A percentile compares a stretch with the other conserved stretches of the same genome.
Conservation (phyloP, 805 yeast species). For the Spathaspora arborariae region DNA sequence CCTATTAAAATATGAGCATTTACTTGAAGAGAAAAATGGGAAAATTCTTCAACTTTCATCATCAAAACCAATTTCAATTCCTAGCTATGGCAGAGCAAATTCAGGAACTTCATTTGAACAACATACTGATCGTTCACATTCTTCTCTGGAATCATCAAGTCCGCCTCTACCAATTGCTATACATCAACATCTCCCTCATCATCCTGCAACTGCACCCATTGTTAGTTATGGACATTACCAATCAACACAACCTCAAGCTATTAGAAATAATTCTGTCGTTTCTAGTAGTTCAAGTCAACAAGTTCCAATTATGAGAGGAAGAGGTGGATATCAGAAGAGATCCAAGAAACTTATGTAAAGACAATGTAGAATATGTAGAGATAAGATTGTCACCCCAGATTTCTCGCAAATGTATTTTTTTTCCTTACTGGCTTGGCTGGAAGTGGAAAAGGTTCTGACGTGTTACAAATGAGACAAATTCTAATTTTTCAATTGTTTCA, state of each 20-base stretch:
- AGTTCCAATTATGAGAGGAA: slow-evolving; percentile 36
- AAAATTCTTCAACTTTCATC: slow-evolving; percentile 31
- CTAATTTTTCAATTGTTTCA: not conserved
- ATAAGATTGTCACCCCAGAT: not conserved
- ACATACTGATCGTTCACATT: slow-evolving; percentile 7
- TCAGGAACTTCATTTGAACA: slow-evolving; percentile 4
- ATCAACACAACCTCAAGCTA: not conserved
- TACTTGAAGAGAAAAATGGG: slow-evolving; percentile 35
- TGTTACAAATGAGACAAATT: not conserved
- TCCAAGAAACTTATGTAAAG: slow-evolving; percentile 34
- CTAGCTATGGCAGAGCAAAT: slow-evolving; percentile 8
- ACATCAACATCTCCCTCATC: slow-evolving; percentile 1
- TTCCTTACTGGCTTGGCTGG: too few relatives aligned
- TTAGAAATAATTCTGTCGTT: not conserved
- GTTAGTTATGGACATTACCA: slow-evolving; percentile 6
- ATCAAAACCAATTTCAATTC: slow-evolving; percentile 37
- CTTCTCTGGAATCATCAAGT: slow-evolving; percentile 5
- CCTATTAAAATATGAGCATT: slow-evolving; percentile 28
- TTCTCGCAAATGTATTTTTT: too few relatives aligned
- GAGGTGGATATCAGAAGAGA: slow-evolving; percentile 44
- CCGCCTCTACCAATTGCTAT: slow-evolving; percentile 4
- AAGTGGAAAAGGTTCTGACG: not conserved
- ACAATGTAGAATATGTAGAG: not conserved
- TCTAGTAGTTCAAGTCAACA: slow-evolving; percentile 11
- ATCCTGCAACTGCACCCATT: slow-evolving; percentile 7